A percentile compares a stretch with the other conserved stretches of the same genome.
Evolutionary conservation across 768 basidiomycete species (phyloP).

Genomic region (Mycena indigotica): DNA sequence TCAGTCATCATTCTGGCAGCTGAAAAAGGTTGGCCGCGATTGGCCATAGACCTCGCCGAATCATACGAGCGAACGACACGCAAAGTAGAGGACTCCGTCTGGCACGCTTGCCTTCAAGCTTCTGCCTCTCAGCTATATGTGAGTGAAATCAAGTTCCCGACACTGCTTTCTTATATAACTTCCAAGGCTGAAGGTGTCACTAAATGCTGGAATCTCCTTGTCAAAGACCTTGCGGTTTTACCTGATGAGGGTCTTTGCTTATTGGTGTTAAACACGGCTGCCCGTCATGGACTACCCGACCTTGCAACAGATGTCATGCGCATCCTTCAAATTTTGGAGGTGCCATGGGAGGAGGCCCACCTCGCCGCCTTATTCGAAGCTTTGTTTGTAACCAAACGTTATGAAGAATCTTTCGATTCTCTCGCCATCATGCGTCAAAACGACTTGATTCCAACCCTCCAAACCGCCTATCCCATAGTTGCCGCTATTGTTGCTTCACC

Average conservation of each 20-base stretch:
- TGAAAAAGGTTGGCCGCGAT: slow-evolving; percentile 53
- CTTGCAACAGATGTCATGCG: slow-evolving; percentile 69
- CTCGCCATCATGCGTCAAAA: slow-evolving; percentile 61
- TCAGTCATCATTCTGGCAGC: slow-evolving; percentile 58
- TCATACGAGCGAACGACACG: slow-evolving; percentile 61
- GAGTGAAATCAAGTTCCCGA: slow-evolving; percentile 30
- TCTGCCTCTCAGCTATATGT: slow-evolving; percentile 73
- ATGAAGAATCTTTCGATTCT: slow-evolving; percentile 65
- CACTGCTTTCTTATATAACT: not conserved
- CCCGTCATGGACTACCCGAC: slow-evolving; percentile 68
- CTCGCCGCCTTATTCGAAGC: slow-evolving; percentile 79
- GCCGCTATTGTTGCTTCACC: slow-evolving; percentile 47
- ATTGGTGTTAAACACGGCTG: slow-evolving; percentile 71
- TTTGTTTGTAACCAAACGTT: slow-evolving; percentile 54
- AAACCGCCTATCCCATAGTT: slow-evolving; percentile 59
- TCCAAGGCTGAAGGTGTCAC: slow-evolving; percentile 67
- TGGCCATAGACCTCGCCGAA: slow-evolving; percentile 72
- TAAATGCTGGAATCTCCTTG: slow-evolving; percentile 61
- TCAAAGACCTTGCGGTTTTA: slow-evolving; percentile 50
- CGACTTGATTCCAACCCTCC: slow-evolving; percentile 49
- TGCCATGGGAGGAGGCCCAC: slow-evolving; percentile 68
- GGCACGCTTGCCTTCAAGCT: slow-evolving; percentile 68
- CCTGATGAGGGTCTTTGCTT: slow-evolving; percentile 79
- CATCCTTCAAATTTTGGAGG: slow-evolving; percentile 49
- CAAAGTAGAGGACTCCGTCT: slow-evolving; percentile 53